These are phyloP conservation scores for Aquilaria agallochum DNA, from an alignment of 441 rosid genomes.

Conservation along the genomic window DNA sequence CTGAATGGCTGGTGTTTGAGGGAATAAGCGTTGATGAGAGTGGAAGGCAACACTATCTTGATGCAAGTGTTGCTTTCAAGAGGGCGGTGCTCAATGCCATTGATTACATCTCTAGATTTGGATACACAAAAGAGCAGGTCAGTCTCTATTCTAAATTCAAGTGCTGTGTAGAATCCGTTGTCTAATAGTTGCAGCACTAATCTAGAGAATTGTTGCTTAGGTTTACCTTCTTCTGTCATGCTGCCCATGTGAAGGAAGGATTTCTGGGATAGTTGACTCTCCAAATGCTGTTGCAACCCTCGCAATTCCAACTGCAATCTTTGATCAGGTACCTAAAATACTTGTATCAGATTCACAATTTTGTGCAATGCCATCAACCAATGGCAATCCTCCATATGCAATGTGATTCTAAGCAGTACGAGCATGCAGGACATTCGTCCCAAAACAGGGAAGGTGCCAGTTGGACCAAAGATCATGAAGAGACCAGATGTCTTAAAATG, in stretches of 20 bases:
- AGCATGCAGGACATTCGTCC: slow-evolving; percentile 63
- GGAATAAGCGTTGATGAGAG: slow-evolving; percentile 91
- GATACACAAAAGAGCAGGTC: slow-evolving; percentile 94
- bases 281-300: slow-evolving; percentile 91
- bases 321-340: slow-evolving; percentile 59
- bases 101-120: slow-evolving; percentile 83
- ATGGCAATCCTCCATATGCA: no score
- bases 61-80: slow-evolving; percentile 86
- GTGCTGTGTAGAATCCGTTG: neutral
- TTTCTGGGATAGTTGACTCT: slow-evolving; percentile 89
- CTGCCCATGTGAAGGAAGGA: slow-evolving; percentile 94
- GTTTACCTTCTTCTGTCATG: slow-evolving; percentile 80
- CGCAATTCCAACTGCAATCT: slow-evolving; percentile 79
- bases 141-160: neutral
- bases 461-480: slow-evolving; percentile 49
- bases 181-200: slow-evolving; percentile 2
- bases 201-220: slow-evolving; percentile 24
- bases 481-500: slow-evolving; percentile 67
- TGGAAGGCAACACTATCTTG: slow-evolving; percentile 85
- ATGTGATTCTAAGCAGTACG: no score
- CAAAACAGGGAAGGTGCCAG: slow-evolving; percentile 43
- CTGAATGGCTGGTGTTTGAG: slow-evolving; percentile 93
- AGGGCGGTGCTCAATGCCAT: slow-evolving; percentile 91
- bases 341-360: no score
- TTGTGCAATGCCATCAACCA: no score